Conservation (phyloP, 768 basidiomycete genomes). For the Trametes cingulata region DNA sequence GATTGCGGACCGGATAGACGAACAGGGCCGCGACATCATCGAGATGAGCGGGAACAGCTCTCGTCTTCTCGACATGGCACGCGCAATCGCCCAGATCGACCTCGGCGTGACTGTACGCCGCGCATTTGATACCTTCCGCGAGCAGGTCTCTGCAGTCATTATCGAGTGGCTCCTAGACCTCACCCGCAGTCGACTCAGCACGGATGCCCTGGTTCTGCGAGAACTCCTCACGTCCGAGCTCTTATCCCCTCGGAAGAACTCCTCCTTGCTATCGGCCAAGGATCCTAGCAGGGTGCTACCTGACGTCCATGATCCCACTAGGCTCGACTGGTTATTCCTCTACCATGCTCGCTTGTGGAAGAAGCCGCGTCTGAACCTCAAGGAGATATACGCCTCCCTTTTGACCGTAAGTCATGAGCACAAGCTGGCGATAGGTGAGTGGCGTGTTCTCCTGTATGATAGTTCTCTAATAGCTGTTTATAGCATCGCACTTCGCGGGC, state of each 20-base stretch:
- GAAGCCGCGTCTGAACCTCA: constrained; percentile 73
- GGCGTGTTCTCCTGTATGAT: background rate
- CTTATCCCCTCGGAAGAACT: constrained; percentile 59
- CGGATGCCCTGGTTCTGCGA: constrained; percentile 65
- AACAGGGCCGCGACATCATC: constrained; percentile 79
- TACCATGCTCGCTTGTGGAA: constrained; percentile 89
- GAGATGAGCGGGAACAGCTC: constrained; percentile 61
- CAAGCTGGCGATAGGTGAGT: constrained; percentile 77
- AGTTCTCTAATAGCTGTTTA: constrained; percentile 9
- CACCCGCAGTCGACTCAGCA: constrained; percentile 67
- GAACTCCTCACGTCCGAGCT: constrained; percentile 75
- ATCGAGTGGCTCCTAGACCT: constrained; percentile 87
- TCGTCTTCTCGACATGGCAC: constrained; percentile 74
- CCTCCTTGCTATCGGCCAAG: constrained; percentile 42
- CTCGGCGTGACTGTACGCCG: constrained; percentile 87
- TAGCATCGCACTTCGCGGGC: constrained; percentile 81
- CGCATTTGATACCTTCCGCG: constrained; percentile 85
- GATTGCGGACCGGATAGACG: constrained; percentile 65
- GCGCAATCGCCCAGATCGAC: constrained; percentile 82
- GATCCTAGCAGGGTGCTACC: constrained; percentile 35
- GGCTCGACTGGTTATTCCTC: constrained; percentile 75
- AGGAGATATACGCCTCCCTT: constrained; percentile 79
- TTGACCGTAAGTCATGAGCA: constrained; percentile 71
- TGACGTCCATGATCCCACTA: constrained; percentile 49
- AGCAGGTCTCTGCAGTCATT: constrained; percentile 79